Evolutionary conservation across 805 yeast genomes (phyloP).

Genomic region (Saccharomycopsis sp.): DNA sequence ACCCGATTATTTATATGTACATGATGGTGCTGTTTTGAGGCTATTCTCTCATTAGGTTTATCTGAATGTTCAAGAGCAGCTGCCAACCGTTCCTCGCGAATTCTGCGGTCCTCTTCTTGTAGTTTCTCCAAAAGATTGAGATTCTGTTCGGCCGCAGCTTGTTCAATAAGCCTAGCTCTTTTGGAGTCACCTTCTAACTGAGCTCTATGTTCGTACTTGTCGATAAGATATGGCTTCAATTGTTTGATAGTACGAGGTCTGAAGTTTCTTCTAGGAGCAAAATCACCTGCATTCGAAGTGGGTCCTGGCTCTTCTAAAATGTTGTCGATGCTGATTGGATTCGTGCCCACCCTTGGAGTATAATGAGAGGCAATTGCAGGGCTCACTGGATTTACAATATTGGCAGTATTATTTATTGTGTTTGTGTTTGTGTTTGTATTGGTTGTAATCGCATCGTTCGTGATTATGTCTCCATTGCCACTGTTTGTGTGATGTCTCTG

Average conservation of each 20-base stretch:
- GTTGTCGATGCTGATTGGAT: neutral
- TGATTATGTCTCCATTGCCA: neutral
- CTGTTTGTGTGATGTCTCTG: neutral
- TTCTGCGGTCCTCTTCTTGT: conserved; percentile 15
- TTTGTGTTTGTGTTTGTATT: neutral
- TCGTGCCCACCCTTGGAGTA: neutral
- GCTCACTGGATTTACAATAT: neutral
- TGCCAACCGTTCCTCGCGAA: conserved; percentile 13
- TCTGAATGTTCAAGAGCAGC: conserved; percentile 10
- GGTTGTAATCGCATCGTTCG: neutral
- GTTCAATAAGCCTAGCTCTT: conserved; percentile 16
- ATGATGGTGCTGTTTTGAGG: neutral
- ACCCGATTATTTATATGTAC: conserved; percentile 9
- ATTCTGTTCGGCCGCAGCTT: conserved; percentile 19
- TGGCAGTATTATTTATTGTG: neutral
- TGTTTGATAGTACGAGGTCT: conserved; percentile 20
- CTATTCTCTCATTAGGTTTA: conserved; percentile 1
- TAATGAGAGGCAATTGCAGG: neutral
- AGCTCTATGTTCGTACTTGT: conserved; percentile 18
- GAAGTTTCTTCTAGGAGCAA: conserved; percentile 10
- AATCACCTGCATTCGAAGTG: neutral
- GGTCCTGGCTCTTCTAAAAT: neutral
- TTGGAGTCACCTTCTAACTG: conserved; percentile 18
- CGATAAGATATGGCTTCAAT: conserved; percentile 21
- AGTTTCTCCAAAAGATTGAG: conserved; percentile 14